Evolutionary conservation across 2,329 filamentous ascomycete genomes (phyloP).

Genomic region (Scedosporium aurantiacum): DNA sequence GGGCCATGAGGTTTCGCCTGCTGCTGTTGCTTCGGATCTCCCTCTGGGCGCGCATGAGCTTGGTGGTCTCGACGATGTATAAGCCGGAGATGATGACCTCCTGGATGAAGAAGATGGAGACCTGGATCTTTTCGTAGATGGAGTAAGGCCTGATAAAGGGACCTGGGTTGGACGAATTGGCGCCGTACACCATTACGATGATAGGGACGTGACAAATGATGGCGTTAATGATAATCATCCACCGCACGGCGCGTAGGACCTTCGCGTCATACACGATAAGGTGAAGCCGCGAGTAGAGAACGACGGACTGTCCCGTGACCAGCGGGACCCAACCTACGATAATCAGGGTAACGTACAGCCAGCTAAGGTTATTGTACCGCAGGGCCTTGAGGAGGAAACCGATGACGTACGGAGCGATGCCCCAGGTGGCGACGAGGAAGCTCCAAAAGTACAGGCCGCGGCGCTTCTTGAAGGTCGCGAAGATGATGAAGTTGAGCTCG

Average conservation of each 20-base stretch:
- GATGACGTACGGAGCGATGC: slow-evolving; percentile 25
- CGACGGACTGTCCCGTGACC: slow-evolving; percentile 50
- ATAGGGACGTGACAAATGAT: slow-evolving; percentile 42
- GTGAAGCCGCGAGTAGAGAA: slow-evolving; percentile 52
- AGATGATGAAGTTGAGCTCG: slow-evolving; percentile 24
- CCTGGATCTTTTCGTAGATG: slow-evolving; percentile 42
- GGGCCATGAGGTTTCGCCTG: slow-evolving; percentile 18
- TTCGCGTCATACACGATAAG: slow-evolving; percentile 41
- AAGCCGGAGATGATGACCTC: slow-evolving; percentile 41
- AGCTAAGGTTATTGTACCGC: slow-evolving; percentile 5
- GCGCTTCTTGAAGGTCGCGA: slow-evolving; percentile 22
- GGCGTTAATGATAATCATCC: slow-evolving; percentile 47
- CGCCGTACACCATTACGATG: slow-evolving; percentile 42
- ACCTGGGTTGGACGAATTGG: slow-evolving; percentile 23
- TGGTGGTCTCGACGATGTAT: slow-evolving; percentile 42
- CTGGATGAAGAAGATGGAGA: slow-evolving; percentile 44
- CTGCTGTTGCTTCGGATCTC: slow-evolving; percentile 13
- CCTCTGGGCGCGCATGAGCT: slow-evolving; percentile 33
- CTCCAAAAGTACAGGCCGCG: slow-evolving; percentile 28
- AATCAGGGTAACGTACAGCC: slow-evolving; percentile 15
- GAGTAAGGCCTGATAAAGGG: slow-evolving; percentile 23
- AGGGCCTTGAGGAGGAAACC: slow-evolving; percentile 29
- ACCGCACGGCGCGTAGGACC: slow-evolving; percentile 36
- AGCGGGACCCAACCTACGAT: slow-evolving; percentile 27
- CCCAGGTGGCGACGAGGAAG: slow-evolving; percentile 22